Evolutionary conservation across 1,284 basidiomycete genomes (phyloP).

Genomic region (Marasmius sp.): DNA sequence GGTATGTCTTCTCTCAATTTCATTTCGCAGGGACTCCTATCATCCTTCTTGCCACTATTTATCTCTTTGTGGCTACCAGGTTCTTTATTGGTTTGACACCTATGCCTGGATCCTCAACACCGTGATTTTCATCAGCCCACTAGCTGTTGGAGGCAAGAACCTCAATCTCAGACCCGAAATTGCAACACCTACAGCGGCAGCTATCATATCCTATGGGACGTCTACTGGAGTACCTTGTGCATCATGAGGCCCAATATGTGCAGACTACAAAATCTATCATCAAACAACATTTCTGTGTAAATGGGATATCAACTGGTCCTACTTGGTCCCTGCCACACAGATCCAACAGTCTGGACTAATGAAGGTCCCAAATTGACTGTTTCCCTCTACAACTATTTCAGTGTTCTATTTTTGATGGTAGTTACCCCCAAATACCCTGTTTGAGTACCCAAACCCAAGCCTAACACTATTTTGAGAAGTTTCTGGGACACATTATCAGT

Average conservation of each 20-base stretch:
- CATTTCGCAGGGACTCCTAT: background rate
- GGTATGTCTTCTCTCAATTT: constrained; percentile 32
- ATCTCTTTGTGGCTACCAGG: constrained; percentile 61
- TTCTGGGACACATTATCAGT: constrained; percentile 62
- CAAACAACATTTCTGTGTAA: constrained; percentile 46
- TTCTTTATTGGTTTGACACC: constrained; percentile 65
- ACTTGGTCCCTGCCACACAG: constrained; percentile 13
- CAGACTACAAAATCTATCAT: constrained; percentile 65
- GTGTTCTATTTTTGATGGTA: constrained; percentile 59
- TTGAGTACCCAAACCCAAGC: constrained; percentile 2
- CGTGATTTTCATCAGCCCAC: constrained; percentile 64
- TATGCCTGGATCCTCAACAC: constrained; percentile 69
- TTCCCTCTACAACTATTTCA: constrained; percentile 66
- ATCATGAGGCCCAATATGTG: constrained; percentile 54
- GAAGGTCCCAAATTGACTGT: constrained; percentile 39
- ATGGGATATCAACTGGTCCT: constrained; percentile 12
- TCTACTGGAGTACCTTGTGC: constrained; percentile 43
- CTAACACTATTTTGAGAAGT: constrained; percentile 29
- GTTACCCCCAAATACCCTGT: constrained; percentile 19
- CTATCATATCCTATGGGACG: constrained; percentile 42
- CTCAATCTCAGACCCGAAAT: constrained; percentile 31
- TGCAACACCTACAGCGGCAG: constrained; percentile 28
- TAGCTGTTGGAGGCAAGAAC: constrained; percentile 57
- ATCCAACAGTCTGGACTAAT: background rate
- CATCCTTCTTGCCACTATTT: constrained; percentile 16